A percentile compares a stretch with the other conserved stretches of the same genome.
Evolutionary conservation across 495 filamentous ascomycete species (phyloP).

Genomic region (Letharia lupina): DNA sequence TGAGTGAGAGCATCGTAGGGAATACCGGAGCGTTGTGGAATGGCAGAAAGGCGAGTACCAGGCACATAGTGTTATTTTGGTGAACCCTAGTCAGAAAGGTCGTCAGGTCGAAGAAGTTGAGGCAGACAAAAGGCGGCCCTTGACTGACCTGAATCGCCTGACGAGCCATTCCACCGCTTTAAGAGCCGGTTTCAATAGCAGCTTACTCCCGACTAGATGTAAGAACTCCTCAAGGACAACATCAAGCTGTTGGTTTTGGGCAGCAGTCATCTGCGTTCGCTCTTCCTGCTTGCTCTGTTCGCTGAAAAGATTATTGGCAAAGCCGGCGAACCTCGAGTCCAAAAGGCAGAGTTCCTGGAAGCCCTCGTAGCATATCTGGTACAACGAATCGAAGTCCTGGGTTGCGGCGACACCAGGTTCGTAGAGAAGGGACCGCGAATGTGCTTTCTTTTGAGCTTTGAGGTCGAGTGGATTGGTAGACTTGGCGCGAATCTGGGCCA

Average conservation of each 20-base stretch:
- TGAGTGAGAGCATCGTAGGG: constrained; percentile 67
- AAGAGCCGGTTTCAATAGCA: constrained; percentile 75
- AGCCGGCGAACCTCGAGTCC: constrained; percentile 64
- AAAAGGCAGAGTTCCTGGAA: constrained; percentile 83
- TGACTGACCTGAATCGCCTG: constrained; percentile 70
- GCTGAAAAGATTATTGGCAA: constrained; percentile 70
- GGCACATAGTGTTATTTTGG: constrained; percentile 71
- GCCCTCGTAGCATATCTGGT: constrained; percentile 74
- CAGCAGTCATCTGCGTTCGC: constrained; percentile 67
- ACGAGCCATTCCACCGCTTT: constrained; percentile 94
- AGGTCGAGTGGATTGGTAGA: constrained; percentile 75
- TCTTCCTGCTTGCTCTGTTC: constrained; percentile 85
- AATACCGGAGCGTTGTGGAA: constrained; percentile 81
- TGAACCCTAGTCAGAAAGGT: constrained; percentile 57
- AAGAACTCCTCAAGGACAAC: constrained; percentile 71
- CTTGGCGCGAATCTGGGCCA: constrained; percentile 69
- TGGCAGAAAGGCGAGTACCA: constrained; percentile 84
- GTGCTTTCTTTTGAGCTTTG: constrained; percentile 77
- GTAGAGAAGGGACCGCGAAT: constrained; percentile 88
- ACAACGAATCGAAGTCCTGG: constrained; percentile 84
- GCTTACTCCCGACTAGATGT: constrained; percentile 59
- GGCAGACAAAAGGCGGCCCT: neutral
- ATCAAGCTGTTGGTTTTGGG: constrained; percentile 75
- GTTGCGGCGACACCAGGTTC: constrained; percentile 68
- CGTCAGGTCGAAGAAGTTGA: neutral